Percentiles rank a stretch among this genome's conserved stretches.
These are phyloP conservation scores for Breviolum minutum DNA, from an alignment of 73 alveolate species.

Conservation along the genomic window DNA sequence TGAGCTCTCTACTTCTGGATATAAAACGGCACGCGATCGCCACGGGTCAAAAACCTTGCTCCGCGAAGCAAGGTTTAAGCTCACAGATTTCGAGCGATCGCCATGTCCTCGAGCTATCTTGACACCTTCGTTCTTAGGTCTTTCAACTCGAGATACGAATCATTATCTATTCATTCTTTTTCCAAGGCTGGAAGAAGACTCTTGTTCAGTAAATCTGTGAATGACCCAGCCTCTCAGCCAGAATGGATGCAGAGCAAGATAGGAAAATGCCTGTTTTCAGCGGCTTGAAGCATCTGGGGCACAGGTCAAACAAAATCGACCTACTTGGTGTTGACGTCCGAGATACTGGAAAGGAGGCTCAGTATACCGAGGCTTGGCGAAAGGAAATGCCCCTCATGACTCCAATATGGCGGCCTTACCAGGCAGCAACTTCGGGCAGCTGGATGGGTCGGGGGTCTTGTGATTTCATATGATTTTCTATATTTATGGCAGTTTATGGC, in stretches of 20 bases:
- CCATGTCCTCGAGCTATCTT: too few species aligned
- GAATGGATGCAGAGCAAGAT: constrained; percentile 86
- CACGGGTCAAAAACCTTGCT: constrained; percentile 29
- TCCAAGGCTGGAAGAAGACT: too few species aligned
- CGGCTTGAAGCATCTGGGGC: too few species aligned
- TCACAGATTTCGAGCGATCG: too few species aligned
- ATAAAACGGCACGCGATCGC: constrained; percentile 74
- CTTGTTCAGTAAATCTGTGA: background rate
- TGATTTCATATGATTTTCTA: too few species aligned
- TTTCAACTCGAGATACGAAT: too few species aligned
- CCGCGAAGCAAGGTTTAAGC: too few species aligned
- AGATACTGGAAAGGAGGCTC: constrained; percentile 63
- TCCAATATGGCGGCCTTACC: constrained; percentile 87
- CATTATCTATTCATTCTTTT: too few species aligned
- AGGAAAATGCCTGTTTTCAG: constrained; percentile 93
- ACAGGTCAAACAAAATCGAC: background rate
- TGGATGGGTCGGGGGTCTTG: too few species aligned
- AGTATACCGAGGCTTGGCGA: constrained; percentile 52
- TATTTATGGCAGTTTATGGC: too few species aligned
- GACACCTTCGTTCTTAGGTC: too few species aligned
- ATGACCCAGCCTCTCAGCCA: constrained; percentile 62
- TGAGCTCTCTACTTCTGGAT: constrained; percentile 62
- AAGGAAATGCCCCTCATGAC: constrained; percentile 43
- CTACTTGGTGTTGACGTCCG: background rate
- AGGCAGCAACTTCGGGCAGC: too few species aligned